Conservation (phyloP, 306 rosid genomes). For the Bauhinia variegata region DNA sequence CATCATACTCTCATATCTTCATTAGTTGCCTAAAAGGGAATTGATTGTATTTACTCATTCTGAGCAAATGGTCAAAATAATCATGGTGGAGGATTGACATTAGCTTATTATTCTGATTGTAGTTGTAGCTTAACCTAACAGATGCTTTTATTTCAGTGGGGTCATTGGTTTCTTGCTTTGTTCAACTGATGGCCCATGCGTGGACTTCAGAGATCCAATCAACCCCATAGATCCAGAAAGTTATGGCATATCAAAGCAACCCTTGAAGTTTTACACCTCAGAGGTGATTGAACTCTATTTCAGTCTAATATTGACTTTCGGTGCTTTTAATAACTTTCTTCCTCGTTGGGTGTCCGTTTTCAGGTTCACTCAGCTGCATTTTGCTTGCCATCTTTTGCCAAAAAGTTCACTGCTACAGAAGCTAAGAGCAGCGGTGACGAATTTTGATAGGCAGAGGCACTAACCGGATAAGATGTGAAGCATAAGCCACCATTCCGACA, state of each 20-base stretch:
- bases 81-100: no score
- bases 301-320: neutral
- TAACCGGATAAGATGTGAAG: no score
- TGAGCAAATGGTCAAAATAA: no score
- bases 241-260: conserved; percentile 53
- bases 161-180: conserved; percentile 81
- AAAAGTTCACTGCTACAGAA: neutral
- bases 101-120: no score
- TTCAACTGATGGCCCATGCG: conserved; percentile 61
- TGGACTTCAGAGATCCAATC: conserved; percentile 63
- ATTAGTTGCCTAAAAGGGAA: no score
- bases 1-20: no score
- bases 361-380: conserved; percentile 71
- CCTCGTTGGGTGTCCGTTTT: neutral
- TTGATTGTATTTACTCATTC: neutral
- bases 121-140: neutral
- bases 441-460: no score
- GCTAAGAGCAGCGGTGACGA: neutral
- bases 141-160: conserved; percentile 56
- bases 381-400: conserved; percentile 35
- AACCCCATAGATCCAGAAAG: conserved; percentile 48
- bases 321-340: no score
- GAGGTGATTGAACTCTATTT: no score
- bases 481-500: no score
- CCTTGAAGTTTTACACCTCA: conserved; percentile 66